Conservation (phyloP, 1,284 basidiomycete species). For the Cerrena zonata region DNA sequence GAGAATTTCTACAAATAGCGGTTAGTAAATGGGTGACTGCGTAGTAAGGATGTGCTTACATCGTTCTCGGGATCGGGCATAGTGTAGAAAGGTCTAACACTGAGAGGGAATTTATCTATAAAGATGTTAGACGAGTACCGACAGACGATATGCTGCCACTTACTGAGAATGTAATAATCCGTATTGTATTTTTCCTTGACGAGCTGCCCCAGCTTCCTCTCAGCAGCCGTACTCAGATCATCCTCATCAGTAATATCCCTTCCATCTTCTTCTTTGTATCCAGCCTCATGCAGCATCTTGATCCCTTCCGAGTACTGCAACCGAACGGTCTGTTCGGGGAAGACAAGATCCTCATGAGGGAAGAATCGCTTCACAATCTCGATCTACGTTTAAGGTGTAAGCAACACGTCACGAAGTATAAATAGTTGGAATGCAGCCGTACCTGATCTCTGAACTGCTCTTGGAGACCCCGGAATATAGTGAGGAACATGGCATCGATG, state of each 20-base stretch:
- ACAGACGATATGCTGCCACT: conserved; percentile 3
- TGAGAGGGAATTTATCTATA: conserved; percentile 56
- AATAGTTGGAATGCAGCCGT: conserved; percentile 2
- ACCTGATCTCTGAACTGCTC: conserved; percentile 32
- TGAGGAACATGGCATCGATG: conserved; percentile 36
- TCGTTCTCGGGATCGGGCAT: conserved; percentile 56
- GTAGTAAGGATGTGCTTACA: conserved; percentile 24
- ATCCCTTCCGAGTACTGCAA: conserved; percentile 57
- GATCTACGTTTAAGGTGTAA: conserved; percentile 29
- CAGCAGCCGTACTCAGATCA: conserved; percentile 43
- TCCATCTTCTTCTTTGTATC: conserved; percentile 42
- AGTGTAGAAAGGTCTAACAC: conserved; percentile 68
- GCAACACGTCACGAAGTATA: not conserved
- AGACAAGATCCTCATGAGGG: conserved; percentile 47
- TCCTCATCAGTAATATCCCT: conserved; percentile 44
- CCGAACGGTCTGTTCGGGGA: conserved; percentile 45
- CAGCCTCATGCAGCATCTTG: conserved; percentile 45
- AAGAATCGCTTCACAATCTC: conserved; percentile 53
- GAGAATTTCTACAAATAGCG: conserved; percentile 34
- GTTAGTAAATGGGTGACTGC: not conserved
- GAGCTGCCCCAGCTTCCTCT: conserved; percentile 55
- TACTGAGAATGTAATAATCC: conserved; percentile 58
- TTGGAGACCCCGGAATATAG: conserved; percentile 34
- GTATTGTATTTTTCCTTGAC: conserved; percentile 64
- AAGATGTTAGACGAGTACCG: not conserved